Evolutionary conservation across 768 basidiomycete species (phyloP), one percentile per base, ranked within the genome.

Genomic region (Termitomyces sp.): DNA sequence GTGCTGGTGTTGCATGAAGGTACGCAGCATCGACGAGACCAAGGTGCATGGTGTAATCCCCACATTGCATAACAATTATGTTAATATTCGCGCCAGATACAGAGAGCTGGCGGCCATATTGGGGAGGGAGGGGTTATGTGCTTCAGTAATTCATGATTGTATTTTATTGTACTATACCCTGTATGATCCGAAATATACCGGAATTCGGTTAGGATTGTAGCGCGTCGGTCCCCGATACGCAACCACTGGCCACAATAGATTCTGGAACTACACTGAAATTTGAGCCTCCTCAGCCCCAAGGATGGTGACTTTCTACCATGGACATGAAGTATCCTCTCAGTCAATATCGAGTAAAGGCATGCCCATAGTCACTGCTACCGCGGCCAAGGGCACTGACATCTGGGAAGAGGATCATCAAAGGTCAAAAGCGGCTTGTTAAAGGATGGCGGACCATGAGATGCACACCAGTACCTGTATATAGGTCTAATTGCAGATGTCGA

Each of bases 1-100:
- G 11, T 57, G 31, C 48, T 29, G 42, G 53, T n/a, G 47, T 49
- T 14, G 10, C 57, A 5, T 62, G 32, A 48, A 93, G 93, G 91
- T 89, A 87, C 65, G 86, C 84, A 4, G 84, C 86, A 0, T 85
- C 88, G 0, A 77, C 92, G 47, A 72, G 78, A 2, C 73, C 92
- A 71, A 37, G 42, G 63, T 20, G 66, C 25, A 25, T 25, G 25
- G 25, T 25, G 25, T 25, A 69, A 9, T 66, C 69, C 12, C 68
- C 74, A 3, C 73, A 67, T 12, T 73, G 72, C 11, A 65, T 90
- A 7, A 79, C 76, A 0, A 79, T 92, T 59, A 38, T 40, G 34
- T 34, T 34, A 34, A 4, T 34, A 40, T 40, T 40, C 12, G 38
- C 3, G 38, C 38, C 38, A 40, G 12, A 40, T 40, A 40, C 11